Evolutionary conservation across 2,329 filamentous ascomycete species (phyloP).

Genomic region (Lojkania enalia): DNA sequence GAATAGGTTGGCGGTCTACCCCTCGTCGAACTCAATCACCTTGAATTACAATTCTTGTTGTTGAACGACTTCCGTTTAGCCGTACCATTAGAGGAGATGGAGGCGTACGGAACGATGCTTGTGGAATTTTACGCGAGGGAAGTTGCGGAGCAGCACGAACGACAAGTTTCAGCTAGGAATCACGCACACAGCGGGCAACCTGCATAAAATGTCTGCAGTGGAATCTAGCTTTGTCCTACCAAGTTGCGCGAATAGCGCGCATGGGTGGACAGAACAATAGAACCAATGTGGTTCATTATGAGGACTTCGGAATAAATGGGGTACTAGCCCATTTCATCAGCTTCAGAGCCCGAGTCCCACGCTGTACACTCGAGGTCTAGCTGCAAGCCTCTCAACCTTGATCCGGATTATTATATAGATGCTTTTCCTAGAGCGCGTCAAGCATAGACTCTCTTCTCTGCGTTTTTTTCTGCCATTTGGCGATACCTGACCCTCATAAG

Average conservation of each 20-base stretch:
- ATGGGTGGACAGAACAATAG: too few species aligned
- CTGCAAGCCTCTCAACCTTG: too few species aligned
- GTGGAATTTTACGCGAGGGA: slow-evolving; percentile 97
- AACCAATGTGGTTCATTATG: too few species aligned
- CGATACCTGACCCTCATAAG: neutral
- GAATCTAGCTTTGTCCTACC: too few species aligned
- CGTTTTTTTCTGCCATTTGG: too few species aligned
- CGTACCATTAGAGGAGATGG: slow-evolving; percentile 90
- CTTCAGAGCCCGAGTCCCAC: too few species aligned
- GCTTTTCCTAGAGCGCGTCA: slow-evolving; percentile 8
- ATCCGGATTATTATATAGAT: slow-evolving; percentile 1
- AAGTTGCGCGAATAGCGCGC: too few species aligned
- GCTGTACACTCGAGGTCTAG: too few species aligned
- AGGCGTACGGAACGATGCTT: slow-evolving; percentile 97
- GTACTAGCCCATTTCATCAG: too few species aligned
- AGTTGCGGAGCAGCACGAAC: slow-evolving; percentile 67
- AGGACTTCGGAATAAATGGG: too few species aligned
- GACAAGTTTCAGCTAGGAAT: slow-evolving; percentile 24
- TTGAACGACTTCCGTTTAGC: slow-evolving; percentile 95
- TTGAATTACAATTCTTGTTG: slow-evolving; percentile 93
- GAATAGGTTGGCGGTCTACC: slow-evolving; percentile 88
- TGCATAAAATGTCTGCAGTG: too few species aligned
- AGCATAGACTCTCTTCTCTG: slow-evolving; percentile 11
- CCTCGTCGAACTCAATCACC: slow-evolving; percentile 87
- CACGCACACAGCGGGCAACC: neutral